Conservation (phyloP, 148 eudicot species). For the Pharnaceum exiguum region DNA sequence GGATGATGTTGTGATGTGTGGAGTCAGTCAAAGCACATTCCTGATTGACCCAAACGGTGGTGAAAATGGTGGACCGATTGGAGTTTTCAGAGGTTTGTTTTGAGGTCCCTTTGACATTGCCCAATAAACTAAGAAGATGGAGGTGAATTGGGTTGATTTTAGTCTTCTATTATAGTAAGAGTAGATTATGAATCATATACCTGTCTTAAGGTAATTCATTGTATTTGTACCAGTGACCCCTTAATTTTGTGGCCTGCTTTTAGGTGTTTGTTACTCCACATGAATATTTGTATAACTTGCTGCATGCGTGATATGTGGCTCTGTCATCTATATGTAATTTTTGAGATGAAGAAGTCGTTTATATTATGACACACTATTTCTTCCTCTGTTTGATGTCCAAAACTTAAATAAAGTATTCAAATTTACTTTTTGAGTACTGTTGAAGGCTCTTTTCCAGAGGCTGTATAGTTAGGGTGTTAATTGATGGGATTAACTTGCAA, state of each 20-base stretch:
- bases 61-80: constrained; percentile 76
- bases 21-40: constrained; percentile 88
- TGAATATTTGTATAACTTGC: not conserved
- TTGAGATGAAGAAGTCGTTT: no score
- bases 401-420: no score
- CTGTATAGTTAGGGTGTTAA: no score
- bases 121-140: not conserved
- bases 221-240: not conserved
- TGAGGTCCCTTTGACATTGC: not conserved
- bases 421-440: no score
- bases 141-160: not conserved
- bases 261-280: not conserved
- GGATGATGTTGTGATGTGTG: constrained; percentile 99
- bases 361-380: no score
- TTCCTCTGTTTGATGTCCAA: no score
- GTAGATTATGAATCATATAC: no score
- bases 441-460: no score
- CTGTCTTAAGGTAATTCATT: no score
- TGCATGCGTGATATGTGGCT: not conserved
- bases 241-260: not conserved
- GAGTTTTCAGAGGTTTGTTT: constrained; percentile 76
- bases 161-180: not conserved
- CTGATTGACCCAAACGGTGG: constrained; percentile 70
- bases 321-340: no score
- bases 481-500: no score